These are phyloP conservation scores for Puya raimondii DNA, from an alignment of 176 grass and related monocot genomes.

Conservation along the genomic window DNA sequence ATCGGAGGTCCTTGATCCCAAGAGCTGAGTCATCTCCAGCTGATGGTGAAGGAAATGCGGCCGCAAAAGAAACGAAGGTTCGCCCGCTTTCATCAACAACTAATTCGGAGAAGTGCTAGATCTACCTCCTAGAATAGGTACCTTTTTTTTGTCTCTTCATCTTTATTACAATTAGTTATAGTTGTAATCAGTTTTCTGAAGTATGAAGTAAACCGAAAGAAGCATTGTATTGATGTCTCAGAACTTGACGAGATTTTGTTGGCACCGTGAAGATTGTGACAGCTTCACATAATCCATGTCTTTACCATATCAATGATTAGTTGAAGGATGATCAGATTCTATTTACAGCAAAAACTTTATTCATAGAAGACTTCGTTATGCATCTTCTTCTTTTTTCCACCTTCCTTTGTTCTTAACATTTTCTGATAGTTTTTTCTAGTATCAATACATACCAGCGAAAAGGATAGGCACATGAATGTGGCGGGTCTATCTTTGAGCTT, in stretches of 20 bases:
- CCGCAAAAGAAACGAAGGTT: constrained; percentile 30
- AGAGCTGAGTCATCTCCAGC: constrained; percentile 32
- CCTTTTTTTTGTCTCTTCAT: background rate
- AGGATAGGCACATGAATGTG: constrained; percentile 18
- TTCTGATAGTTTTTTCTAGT: background rate
- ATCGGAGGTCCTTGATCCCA: constrained; percentile 40
- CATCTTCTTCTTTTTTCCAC: background rate
- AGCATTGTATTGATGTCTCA: background rate
- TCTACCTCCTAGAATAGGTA: constrained; percentile 16
- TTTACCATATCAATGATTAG: background rate
- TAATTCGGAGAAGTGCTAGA: constrained; percentile 17
- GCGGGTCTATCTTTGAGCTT: background rate
- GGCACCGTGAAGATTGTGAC: background rate
- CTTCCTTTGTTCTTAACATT: background rate
- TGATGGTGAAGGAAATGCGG: constrained; percentile 24
- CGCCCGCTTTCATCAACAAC: background rate
- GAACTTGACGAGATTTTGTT: background rate
- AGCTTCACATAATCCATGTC: background rate
- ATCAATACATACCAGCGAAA: background rate
- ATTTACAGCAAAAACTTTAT: background rate
- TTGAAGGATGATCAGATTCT: background rate
- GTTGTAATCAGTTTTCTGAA: background rate
- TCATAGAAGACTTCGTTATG: background rate
- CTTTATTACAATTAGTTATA: background rate
- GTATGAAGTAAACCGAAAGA: background rate